Evolutionary conservation across 257 asterid genomes (phyloP), one percentile per base, ranked within the genome.

Genomic region (Fraxinus pennsylvanica): DNA sequence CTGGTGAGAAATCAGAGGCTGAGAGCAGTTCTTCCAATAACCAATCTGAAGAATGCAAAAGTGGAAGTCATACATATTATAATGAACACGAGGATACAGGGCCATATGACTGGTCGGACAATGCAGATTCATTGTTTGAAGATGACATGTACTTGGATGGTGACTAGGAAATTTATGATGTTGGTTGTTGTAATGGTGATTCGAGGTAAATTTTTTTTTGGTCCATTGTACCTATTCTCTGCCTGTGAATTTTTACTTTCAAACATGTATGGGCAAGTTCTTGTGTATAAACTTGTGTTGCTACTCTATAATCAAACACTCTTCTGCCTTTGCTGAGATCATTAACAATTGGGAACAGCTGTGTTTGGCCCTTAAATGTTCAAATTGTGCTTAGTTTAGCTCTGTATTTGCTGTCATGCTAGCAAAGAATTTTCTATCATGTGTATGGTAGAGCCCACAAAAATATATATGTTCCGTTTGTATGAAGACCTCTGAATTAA

Each of bases 1-100:
- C 91, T 22, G 88, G 79, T 41, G 95, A 84, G 52, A 43, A 87
- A 73, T 84, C 86, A 68, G 94, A 91, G 71, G 82, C 13, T 47
- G 90, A 84, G 74, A 82, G 87, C 72, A 73, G 69, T 54, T 77
- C 81, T 68, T 83, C 91, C 30, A 79, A 71, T 75, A 83, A 73
- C 71, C 80, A 85, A 12, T 81, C 86, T 8, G 84, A 81, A 43
- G 88, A 82, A 81, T 36, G 39, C 52, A 87, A 85, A 69, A 83
- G 68, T 68, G 69, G 45, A 76, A 84, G 82, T 33, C 76, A 70
- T 75, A 81, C 63, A 57, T 81, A 86, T 52, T 14, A 27, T 57
- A 57, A 7, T 1, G 80, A 45, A 61, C 67, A 43, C 13, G 82
- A 77, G 76, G 79, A 35, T 57, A 41, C 68, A 12, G 81, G 74